These are phyloP conservation scores for Trichoderma oligosporum DNA, from an alignment of 2,329 filamentous ascomycete genomes.

Conservation along the genomic window DNA sequence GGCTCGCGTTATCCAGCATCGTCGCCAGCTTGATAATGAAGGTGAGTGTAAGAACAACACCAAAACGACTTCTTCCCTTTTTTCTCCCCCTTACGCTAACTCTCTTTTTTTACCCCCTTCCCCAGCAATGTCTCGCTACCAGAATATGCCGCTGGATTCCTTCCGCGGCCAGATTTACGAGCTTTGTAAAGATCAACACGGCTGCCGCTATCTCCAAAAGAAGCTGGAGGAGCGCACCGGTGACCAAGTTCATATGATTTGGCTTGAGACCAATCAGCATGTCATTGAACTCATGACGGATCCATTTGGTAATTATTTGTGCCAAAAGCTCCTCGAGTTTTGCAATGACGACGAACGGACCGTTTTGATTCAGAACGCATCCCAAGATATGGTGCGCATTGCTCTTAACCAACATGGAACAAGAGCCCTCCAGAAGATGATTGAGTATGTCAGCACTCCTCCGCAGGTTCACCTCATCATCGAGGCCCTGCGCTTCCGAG, in stretches of 20 bases:
- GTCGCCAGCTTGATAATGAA: slow-evolving; percentile 70
- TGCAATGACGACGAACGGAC: slow-evolving; percentile 95
- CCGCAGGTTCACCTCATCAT: slow-evolving; percentile 88
- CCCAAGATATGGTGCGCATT: slow-evolving; percentile 83
- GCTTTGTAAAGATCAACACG: slow-evolving; percentile 96
- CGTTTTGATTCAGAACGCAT: slow-evolving; percentile 83
- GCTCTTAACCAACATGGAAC: slow-evolving; percentile 97
- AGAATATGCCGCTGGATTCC: slow-evolving; percentile 76
- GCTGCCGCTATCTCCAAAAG: slow-evolving; percentile 93
- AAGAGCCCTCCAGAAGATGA: slow-evolving; percentile 97
- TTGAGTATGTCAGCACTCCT: slow-evolving; percentile 85
- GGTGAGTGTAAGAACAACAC: slow-evolving; percentile 43
- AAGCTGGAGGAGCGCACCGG: slow-evolving; percentile 87
- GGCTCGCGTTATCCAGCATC: slow-evolving; percentile 69
- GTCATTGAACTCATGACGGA: slow-evolving; percentile 98
- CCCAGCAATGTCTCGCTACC: slow-evolving; percentile 70
- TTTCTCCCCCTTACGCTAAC: background rate
- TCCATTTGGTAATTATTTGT: slow-evolving; percentile 98
- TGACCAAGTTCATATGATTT: slow-evolving; percentile 87
- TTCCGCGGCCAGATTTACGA: slow-evolving; percentile 81
- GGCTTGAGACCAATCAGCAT: slow-evolving; percentile 86
- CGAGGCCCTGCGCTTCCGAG: slow-evolving; percentile 72
- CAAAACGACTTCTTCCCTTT: background rate
- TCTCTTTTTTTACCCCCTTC: slow-evolving; percentile 15
- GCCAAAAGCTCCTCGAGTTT: slow-evolving; percentile 95